phyloP scores from a whole-genome alignment of 2,329 filamentous ascomycete genomes.

The Curvularia spicifera region DNA sequence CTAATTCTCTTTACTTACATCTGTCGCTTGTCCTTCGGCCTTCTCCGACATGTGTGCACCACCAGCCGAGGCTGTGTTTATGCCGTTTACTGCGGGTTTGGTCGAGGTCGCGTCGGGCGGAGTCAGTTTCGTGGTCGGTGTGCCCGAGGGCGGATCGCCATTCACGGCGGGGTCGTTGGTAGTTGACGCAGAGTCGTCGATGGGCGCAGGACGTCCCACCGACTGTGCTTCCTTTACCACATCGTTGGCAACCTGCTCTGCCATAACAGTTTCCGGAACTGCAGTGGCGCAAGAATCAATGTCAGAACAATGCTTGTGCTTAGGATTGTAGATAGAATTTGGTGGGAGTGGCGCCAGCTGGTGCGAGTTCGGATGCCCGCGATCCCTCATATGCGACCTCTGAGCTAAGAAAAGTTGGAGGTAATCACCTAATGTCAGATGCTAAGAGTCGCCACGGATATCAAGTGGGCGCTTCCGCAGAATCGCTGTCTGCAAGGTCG shows the following conservation, averaged over 20 bases:
- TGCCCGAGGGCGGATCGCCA: slow-evolving; percentile 51
- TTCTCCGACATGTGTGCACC: slow-evolving; percentile 27
- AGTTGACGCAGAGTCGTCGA: slow-evolving; percentile 70
- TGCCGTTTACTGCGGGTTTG: slow-evolving; percentile 33
- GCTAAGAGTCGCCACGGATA: slow-evolving; percentile 48
- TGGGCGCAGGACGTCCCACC: slow-evolving; percentile 67
- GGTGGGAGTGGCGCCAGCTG: slow-evolving; percentile 26
- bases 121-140: slow-evolving; percentile 40
- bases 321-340: slow-evolving; percentile 28
- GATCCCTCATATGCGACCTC: slow-evolving; percentile 33
- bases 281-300: slow-evolving; percentile 37
- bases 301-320: slow-evolving; percentile 44
- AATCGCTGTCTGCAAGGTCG: slow-evolving; percentile 43
- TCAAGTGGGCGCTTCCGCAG: slow-evolving; percentile 51
- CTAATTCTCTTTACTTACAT: slow-evolving; percentile 30
- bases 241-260: slow-evolving; percentile 73
- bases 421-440: slow-evolving; percentile 51
- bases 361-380: slow-evolving; percentile 29
- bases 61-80: slow-evolving; percentile 26
- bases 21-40: slow-evolving; percentile 20
- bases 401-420: slow-evolving; percentile 32
- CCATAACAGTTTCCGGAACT: slow-evolving; percentile 70
- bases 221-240: slow-evolving; percentile 74
- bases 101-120: slow-evolving; percentile 49
- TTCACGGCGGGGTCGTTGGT: slow-evolving; percentile 61